Evolutionary conservation across 768 basidiomycete genomes (phyloP).

Genomic region (Mycena sanguinolenta): DNA sequence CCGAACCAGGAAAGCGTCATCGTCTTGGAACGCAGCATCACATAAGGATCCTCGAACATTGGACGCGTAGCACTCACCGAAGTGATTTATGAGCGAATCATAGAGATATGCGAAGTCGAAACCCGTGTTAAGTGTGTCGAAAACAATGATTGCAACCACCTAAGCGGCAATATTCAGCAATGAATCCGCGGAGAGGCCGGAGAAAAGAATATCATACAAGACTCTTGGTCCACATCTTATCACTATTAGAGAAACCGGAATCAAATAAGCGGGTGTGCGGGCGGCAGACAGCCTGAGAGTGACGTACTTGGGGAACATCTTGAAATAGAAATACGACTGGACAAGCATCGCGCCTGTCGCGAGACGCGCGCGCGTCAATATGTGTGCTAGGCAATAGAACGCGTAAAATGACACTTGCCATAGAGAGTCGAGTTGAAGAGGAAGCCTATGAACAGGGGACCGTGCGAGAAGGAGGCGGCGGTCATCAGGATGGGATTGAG

Average conservation of each 20-base stretch:
- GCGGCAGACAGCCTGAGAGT: no score
- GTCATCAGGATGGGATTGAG: neutral
- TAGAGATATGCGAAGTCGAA: slow-evolving; percentile 54
- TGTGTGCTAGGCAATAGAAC: neutral
- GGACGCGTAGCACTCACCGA: slow-evolving; percentile 42
- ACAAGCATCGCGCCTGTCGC: neutral
- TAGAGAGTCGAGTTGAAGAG: neutral
- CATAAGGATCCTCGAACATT: no score
- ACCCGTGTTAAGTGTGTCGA: slow-evolving; percentile 54
- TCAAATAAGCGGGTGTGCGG: slow-evolving; percentile 5
- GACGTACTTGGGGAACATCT: neutral
- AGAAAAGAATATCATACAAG: no score
- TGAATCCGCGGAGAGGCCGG: no score
- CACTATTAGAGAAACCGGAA: slow-evolving; percentile 46
- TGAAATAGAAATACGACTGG: neutral
- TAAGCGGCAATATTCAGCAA: neutral
- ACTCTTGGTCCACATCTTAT: neutral
- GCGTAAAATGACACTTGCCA: neutral
- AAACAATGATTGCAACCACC: slow-evolving; percentile 42
- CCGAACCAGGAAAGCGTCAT: slow-evolving; percentile 40
- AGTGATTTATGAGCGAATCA: slow-evolving; percentile 50
- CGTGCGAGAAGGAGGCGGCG: neutral
- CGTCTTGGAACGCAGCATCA: slow-evolving; percentile 33
- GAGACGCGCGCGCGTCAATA: neutral
- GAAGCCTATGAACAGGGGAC: neutral